phyloP scores from a whole-genome alignment of 257 asterid species.

The Przewalskia tangutica region DNA sequence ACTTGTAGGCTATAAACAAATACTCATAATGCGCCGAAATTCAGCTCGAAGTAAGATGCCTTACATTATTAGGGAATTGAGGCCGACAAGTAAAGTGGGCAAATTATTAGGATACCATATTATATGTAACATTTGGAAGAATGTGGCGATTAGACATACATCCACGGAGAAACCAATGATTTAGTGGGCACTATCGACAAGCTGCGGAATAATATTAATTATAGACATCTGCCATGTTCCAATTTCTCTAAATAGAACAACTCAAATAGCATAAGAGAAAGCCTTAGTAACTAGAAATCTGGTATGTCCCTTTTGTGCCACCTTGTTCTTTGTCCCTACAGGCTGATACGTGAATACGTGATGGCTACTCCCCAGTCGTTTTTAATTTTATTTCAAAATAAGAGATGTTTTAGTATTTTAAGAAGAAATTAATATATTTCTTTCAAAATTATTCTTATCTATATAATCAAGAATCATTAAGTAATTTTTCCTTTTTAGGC shows the following conservation, averaged over 20 bases:
- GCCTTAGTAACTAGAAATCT: neutral
- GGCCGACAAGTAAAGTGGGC: neutral
- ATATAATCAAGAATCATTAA: too few relatives aligned
- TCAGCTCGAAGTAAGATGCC: neutral
- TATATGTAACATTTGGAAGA: neutral
- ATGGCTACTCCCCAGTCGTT: neutral
- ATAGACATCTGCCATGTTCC: neutral
- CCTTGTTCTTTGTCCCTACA: neutral
- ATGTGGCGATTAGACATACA: neutral
- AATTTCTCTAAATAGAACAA: neutral
- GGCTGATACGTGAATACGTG: neutral
- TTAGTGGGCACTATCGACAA: neutral
- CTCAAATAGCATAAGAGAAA: neutral
- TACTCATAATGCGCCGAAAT: neutral
- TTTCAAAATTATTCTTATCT: too few relatives aligned
- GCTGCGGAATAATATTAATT: neutral
- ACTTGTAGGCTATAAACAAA: neutral
- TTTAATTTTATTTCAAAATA: too few relatives aligned
- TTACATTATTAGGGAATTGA: neutral
- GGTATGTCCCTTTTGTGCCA: neutral
- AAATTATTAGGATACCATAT: neutral
- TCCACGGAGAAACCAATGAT: neutral
- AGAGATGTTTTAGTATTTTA: too few relatives aligned
- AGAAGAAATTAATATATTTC: too few relatives aligned
- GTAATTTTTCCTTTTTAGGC: too few relatives aligned